Evolutionary conservation across 768 basidiomycete genomes (phyloP), one percentile per base, ranked within the genome.

Genomic region (Rhodosporidiobolus odoratus): DNA sequence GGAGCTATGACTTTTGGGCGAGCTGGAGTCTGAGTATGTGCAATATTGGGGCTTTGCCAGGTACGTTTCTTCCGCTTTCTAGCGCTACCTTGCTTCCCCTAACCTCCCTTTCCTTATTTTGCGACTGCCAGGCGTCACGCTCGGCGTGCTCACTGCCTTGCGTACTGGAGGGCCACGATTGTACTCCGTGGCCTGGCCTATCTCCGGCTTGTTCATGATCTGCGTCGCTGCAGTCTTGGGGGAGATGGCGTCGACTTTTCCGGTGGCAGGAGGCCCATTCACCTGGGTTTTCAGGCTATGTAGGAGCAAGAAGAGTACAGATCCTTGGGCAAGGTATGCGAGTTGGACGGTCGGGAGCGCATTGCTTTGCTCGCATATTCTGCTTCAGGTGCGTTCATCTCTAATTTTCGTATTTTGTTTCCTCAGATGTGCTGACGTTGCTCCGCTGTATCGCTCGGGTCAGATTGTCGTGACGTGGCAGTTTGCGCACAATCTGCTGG

Each of bases 271-370:
- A 19, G 72, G 72, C 37, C 72, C 66, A 64, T 75, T 75, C 59
- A 78, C 77, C 2, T 78, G 77, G 77, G 70, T 67, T 9, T 78
- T 76, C 30, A 64, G 76, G 9, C 58, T 76, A 23, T 74, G 76
- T 53, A 72, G 77, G 4, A 61, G 62, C 10, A 56, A 48, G 30
- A 59, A 61, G 30, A 23, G 65, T 0, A 40, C 76, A 3, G 67
- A 75, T 45, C 64, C 66, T 2, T 74, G 68, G 64, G 77, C 77
- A 48, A 54, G 77, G 35, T 76, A 68, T 52, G 48, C 69, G 13
- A 73, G 71, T 12, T 78, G 77, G 77, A 17, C 76, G 32, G 60
- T 45, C 32, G 77, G 77, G 0, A 67, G 65, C n/a, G 67, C 69
- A 45, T 60, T 76, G 16, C 58, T 78, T 9, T 75, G 74, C 47